phyloP scores from a whole-genome alignment of 2,329 filamentous ascomycete genomes.

The Harringtonia aguacate region DNA sequence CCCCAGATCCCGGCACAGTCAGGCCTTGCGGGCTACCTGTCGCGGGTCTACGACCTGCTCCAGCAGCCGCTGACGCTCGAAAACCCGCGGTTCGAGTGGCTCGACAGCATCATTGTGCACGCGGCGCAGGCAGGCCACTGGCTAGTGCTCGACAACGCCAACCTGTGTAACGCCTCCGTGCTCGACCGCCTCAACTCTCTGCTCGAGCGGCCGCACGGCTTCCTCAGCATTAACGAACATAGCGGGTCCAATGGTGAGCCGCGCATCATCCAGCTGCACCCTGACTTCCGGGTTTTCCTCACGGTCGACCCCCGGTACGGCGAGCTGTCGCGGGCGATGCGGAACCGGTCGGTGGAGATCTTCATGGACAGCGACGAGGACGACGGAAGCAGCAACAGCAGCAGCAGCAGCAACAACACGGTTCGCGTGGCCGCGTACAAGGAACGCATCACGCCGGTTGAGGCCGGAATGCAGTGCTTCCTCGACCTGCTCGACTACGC shows the following conservation, averaged over 20 bases:
- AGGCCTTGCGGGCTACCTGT: slow-evolving; percentile 34
- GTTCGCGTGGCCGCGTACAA: slow-evolving; percentile 20
- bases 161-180: slow-evolving; percentile 90
- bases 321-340: slow-evolving; percentile 91
- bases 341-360: slow-evolving; percentile 88
- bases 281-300: slow-evolving; percentile 83
- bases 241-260: slow-evolving; percentile 73
- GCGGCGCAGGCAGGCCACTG: slow-evolving; percentile 79
- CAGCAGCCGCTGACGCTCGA: slow-evolving; percentile 46
- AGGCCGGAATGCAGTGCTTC: slow-evolving; percentile 38
- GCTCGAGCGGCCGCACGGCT: slow-evolving; percentile 73
- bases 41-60: slow-evolving; percentile 38
- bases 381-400: not conserved
- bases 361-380: slow-evolving; percentile 44
- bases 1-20: slow-evolving; percentile 30
- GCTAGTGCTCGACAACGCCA: slow-evolving; percentile 94
- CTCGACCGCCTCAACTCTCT: slow-evolving; percentile 90
- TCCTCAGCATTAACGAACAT: slow-evolving; percentile 87
- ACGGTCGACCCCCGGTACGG: slow-evolving; percentile 89
- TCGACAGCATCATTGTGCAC: slow-evolving; percentile 83
- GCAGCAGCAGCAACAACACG: not conserved
- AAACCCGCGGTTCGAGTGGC: slow-evolving; percentile 86
- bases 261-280: slow-evolving; percentile 69
- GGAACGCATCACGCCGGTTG: slow-evolving; percentile 33
- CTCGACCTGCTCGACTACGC: slow-evolving; percentile 25